Conservation (phyloP, 1,139 yeast genomes). For the Arxiozyma bovina region DNA sequence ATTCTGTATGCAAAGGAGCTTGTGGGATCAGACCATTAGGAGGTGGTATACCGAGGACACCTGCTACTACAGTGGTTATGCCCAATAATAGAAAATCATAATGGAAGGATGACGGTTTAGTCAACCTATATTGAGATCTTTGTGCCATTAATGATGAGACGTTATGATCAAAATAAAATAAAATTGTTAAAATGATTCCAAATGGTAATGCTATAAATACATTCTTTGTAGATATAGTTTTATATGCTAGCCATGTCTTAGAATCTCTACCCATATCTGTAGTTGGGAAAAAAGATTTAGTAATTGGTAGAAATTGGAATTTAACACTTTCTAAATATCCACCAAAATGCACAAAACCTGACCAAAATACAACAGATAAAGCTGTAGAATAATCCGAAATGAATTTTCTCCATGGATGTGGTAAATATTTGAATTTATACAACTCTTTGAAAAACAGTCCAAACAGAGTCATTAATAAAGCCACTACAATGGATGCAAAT, state of each 20-base stretch:
- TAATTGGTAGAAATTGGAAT: slow-evolving; percentile 59
- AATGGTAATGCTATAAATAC: slow-evolving; percentile 88
- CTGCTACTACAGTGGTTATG: slow-evolving; percentile 76
- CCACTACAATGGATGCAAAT: slow-evolving; percentile 65
- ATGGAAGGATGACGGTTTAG: slow-evolving; percentile 83
- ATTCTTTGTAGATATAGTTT: slow-evolving; percentile 55
- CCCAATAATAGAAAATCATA: slow-evolving; percentile 87
- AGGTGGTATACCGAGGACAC: slow-evolving; percentile 83
- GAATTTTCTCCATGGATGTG: slow-evolving; percentile 52
- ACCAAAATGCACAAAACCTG: slow-evolving; percentile 87
- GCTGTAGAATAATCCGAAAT: slow-evolving; percentile 85
- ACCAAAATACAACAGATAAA: slow-evolving; percentile 71
- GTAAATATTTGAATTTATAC: slow-evolving; percentile 53
- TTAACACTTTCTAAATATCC: slow-evolving; percentile 49
- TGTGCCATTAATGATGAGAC: slow-evolving; percentile 91
- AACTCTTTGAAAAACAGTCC: slow-evolving; percentile 60
- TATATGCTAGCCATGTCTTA: slow-evolving; percentile 45
- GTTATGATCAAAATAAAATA: slow-evolving; percentile 91
- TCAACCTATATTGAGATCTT: slow-evolving; percentile 67
- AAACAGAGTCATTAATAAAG: slow-evolving; percentile 62
- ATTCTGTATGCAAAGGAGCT: slow-evolving; percentile 85
- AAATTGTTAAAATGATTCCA: slow-evolving; percentile 70
- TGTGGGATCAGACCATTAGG: slow-evolving; percentile 96
- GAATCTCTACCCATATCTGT: slow-evolving; percentile 29
- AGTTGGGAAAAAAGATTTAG: slow-evolving; percentile 72